These are phyloP conservation scores for Pythium utonaiense DNA, from an alignment of 352 stramenopile genomes.

Conservation along the genomic window DNA sequence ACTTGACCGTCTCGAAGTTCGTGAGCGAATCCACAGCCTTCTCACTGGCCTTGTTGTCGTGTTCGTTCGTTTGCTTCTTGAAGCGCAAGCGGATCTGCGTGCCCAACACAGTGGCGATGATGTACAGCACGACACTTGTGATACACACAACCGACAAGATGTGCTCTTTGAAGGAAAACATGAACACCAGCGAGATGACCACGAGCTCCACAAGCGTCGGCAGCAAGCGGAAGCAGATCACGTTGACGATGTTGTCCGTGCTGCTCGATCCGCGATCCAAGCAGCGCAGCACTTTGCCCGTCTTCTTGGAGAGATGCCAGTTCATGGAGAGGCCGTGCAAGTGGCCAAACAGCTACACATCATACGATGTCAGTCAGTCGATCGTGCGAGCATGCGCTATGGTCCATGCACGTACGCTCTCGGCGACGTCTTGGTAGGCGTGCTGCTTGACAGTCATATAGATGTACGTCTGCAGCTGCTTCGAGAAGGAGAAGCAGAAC, in stretches of 20 bases:
- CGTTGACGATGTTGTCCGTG: constrained; percentile 94
- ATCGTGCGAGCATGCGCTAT: neutral
- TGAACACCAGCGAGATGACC: constrained; percentile 88
- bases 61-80: constrained; percentile 90
- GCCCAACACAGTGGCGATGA: constrained; percentile 86
- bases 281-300: constrained; percentile 93
- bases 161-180: constrained; percentile 91
- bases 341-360: constrained; percentile 86
- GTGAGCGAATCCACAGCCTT: constrained; percentile 95
- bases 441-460: constrained; percentile 95
- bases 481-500: constrained; percentile 81
- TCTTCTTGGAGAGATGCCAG: constrained; percentile 97
- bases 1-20: constrained; percentile 98
- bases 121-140: constrained; percentile 91
- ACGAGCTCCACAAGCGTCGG: constrained; percentile 94
- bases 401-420: constrained; percentile 42
- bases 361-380: neutral
- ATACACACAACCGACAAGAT: constrained; percentile 85
- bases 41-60: constrained; percentile 97
- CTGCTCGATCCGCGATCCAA: constrained; percentile 85
- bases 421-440: constrained; percentile 94
- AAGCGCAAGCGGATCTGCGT: constrained; percentile 78
- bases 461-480: constrained; percentile 92
- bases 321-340: constrained; percentile 95
- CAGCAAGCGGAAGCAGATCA: constrained; percentile 94